Evolutionary conservation across 352 stramenopile genomes (phyloP).

Genomic region (Pseudoperonospora humuli): DNA sequence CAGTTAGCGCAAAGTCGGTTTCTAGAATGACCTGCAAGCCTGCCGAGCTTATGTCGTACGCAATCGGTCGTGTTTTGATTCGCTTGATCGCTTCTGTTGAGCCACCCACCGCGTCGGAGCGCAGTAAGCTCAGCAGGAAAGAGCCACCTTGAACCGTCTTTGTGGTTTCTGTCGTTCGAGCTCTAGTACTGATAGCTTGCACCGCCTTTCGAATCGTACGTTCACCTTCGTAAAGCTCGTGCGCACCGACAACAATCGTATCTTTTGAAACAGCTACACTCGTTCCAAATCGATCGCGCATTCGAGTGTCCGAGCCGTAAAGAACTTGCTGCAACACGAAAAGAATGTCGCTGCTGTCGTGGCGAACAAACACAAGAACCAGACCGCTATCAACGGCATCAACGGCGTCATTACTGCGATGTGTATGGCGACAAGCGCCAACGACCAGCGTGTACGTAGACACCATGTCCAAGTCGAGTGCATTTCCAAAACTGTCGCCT

Average conservation of each 20-base stretch:
- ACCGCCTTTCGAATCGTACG: conserved; percentile 70
- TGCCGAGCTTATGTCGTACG: conserved; percentile 36
- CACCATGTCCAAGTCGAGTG: conserved; percentile 64
- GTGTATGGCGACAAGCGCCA: conserved; percentile 40
- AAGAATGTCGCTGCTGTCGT: conserved; percentile 45
- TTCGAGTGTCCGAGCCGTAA: conserved; percentile 51
- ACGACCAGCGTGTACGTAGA: conserved; percentile 65
- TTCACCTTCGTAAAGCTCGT: conserved; percentile 42
- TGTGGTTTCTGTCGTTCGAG: conserved; percentile 8
- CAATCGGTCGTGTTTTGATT: conserved; percentile 40
- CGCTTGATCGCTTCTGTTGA: conserved; percentile 7
- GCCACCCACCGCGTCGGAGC: conserved; percentile 14
- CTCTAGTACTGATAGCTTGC: conserved; percentile 44
- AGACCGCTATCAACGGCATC: conserved; percentile 35
- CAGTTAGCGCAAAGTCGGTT: conserved; percentile 57
- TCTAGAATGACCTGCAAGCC: conserved; percentile 50
- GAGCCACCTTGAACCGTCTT: conserved; percentile 26
- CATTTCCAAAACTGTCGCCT: conserved; percentile 62
- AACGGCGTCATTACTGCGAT: conserved; percentile 17
- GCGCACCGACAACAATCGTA: conserved; percentile 59
- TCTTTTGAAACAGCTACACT: conserved; percentile 64
- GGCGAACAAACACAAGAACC: conserved; percentile 45
- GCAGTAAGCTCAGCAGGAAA: conserved; percentile 44
- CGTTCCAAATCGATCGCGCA: conserved; percentile 62
- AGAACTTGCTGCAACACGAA: conserved; percentile 69